These are phyloP conservation scores for Eucalyptus pauciflora DNA, from an alignment of 345 rosid species.

Conservation along the genomic window DNA sequence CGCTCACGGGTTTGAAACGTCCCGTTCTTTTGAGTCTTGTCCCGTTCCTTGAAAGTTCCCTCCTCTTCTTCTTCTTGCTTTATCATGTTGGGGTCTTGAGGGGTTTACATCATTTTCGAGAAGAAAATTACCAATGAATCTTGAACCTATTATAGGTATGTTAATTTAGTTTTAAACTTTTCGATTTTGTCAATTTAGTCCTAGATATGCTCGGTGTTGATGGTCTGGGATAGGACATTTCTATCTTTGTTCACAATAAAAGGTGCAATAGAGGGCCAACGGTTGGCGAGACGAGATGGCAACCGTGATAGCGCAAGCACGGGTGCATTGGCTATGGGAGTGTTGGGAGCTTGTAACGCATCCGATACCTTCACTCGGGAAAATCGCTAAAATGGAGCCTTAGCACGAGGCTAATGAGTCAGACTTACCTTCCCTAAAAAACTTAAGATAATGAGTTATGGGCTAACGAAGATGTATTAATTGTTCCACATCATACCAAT, in stretches of 20 bases:
- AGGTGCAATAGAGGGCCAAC: fast-evolving
- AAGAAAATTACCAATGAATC: background rate
- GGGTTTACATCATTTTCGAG: background rate
- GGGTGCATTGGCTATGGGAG: too few relatives aligned
- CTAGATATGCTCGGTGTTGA: background rate
- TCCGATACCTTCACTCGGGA: too few relatives aligned
- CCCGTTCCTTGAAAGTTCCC: background rate
- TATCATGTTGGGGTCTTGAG: background rate
- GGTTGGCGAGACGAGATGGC: fast-evolving
- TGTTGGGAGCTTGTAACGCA: too few relatives aligned
- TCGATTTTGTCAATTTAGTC: fast-evolving
- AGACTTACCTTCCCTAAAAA: too few relatives aligned
- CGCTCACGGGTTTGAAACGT: background rate
- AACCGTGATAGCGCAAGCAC: fast-evolving
- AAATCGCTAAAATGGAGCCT: too few relatives aligned
- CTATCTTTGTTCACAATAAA: background rate
- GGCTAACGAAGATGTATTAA: fast-evolving
- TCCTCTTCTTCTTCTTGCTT: background rate
- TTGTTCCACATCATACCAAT: fast-evolving
- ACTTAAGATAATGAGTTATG: too few relatives aligned
- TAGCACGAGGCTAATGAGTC: fast-evolving
- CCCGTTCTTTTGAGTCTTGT: background rate
- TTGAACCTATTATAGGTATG: fast-evolving
- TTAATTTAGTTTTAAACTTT: too few relatives aligned
- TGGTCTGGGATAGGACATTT: background rate